These are phyloP conservation scores for Dendrocalamus latiflorus DNA, from an alignment of 202 grass and related monocot genomes.

Conservation along the genomic window DNA sequence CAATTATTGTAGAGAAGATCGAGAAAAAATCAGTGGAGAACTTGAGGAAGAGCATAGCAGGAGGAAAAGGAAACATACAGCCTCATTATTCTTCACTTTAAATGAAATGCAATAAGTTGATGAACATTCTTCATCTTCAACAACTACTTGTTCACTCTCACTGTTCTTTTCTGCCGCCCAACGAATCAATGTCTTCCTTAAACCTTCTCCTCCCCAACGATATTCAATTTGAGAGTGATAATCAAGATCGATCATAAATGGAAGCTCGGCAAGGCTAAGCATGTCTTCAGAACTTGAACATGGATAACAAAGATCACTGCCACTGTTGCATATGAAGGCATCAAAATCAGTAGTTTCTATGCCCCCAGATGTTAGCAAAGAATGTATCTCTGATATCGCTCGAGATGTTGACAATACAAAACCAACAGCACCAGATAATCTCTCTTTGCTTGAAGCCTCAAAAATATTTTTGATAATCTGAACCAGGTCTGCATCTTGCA, in stretches of 20 bases:
- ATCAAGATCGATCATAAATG: conserved; percentile 56
- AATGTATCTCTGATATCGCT: conserved; percentile 44
- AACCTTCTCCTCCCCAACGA: conserved; percentile 64
- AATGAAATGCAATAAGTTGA: conserved; percentile 61
- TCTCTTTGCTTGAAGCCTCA: conserved; percentile 34
- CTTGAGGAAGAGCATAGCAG: background rate
- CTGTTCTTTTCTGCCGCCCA: conserved; percentile 50
- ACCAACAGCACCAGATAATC: conserved; percentile 30
- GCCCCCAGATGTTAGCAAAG: conserved; percentile 43
- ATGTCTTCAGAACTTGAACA: conserved; percentile 50
- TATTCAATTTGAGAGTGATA: conserved; percentile 80
- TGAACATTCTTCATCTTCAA: conserved; percentile 49
- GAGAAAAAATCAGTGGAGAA: background rate
- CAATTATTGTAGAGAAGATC: background rate
- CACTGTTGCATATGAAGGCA: conserved; percentile 79
- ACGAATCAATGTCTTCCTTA: conserved; percentile 55
- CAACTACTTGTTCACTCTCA: conserved; percentile 38
- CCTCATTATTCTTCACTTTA: conserved; percentile 46
- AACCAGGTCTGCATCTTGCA: conserved; percentile 42
- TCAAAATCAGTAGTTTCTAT: conserved; percentile 63
- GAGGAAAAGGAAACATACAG: conserved; percentile 39
- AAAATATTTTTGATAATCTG: conserved; percentile 64
- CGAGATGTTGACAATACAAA: conserved; percentile 64
- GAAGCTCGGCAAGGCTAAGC: conserved; percentile 43
- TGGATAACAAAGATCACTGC: conserved; percentile 72